These are phyloP conservation scores for Puya raimondii DNA, from an alignment of 176 grass and related monocot species.

Conservation along the genomic window DNA sequence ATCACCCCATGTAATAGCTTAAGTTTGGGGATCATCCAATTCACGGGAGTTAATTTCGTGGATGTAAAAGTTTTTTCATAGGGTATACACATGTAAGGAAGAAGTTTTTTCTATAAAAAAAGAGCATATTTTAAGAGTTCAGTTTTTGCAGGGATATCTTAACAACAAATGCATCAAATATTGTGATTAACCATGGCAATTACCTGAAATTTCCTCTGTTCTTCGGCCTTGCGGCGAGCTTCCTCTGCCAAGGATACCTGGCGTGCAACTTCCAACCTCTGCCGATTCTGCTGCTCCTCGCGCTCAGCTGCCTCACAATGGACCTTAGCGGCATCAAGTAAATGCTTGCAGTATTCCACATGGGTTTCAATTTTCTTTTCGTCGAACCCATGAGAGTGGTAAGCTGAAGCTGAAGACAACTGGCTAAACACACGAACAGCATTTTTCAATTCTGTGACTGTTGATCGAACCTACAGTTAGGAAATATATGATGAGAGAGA, in stretches of 20 bases:
- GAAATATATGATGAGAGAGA: constrained; percentile 1
- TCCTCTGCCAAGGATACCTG: constrained; percentile 91
- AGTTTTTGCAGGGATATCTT: not conserved
- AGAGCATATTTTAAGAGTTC: no score
- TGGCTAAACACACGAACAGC: constrained; percentile 81
- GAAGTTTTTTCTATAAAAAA: no score
- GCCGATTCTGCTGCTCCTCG: constrained; percentile 85
- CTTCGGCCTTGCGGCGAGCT: constrained; percentile 82
- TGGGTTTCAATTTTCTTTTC: constrained; percentile 96
- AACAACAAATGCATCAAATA: constrained; percentile 19
- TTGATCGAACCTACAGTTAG: constrained; percentile 59
- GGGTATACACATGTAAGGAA: no score
- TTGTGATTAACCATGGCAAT: constrained; percentile 4
- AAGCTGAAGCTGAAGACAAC: constrained; percentile 56
- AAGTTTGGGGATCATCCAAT: no score
- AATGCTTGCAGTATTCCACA: constrained; percentile 91
- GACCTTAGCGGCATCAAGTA: constrained; percentile 91
- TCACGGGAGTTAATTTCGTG: no score
- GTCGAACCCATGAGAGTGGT: constrained; percentile 94
- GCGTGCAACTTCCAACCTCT: constrained; percentile 82
- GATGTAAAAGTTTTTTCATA: not conserved
- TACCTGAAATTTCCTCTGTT: constrained; percentile 89
- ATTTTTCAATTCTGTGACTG: constrained; percentile 81
- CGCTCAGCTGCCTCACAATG: constrained; percentile 86
- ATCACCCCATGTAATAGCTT: no score